Conservation (phyloP, 371 early-diverging fungal genomes). For the Umbelopsis sp. region DNA sequence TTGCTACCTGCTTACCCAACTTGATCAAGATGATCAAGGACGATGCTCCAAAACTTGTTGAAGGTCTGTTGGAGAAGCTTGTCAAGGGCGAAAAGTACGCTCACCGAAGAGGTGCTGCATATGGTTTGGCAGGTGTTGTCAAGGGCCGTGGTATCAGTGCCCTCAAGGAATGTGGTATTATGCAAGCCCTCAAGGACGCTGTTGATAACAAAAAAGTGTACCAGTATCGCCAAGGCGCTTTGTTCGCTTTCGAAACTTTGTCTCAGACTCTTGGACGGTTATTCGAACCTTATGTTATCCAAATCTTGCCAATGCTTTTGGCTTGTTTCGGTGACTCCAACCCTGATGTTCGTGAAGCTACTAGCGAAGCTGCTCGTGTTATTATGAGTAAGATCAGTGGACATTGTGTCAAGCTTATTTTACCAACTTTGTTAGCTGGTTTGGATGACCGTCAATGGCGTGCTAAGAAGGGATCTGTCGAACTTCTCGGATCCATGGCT, state of each 20-base stretch:
- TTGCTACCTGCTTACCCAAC: conserved; percentile 93
- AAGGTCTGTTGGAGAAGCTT: conserved; percentile 69
- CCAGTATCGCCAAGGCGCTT: conserved; percentile 88
- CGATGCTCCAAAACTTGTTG: conserved; percentile 65
- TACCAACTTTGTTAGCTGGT: conserved; percentile 88
- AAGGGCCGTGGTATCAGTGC: conserved; percentile 91
- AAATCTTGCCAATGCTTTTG: conserved; percentile 88
- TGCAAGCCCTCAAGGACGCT: conserved; percentile 81
- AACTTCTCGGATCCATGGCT: conserved; percentile 95
- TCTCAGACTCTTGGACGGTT: conserved; percentile 85
- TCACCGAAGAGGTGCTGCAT: conserved; percentile 93
- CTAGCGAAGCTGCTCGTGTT: conserved; percentile 87
- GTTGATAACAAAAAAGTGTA: conserved; percentile 78
- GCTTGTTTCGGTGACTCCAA: conserved; percentile 87
- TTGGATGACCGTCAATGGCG: conserved; percentile 93
- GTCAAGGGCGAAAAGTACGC: conserved; percentile 83
- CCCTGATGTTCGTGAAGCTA: conserved; percentile 90
- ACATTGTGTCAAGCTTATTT: conserved; percentile 93
- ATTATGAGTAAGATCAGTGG: conserved; percentile 97
- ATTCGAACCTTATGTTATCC: conserved; percentile 97
- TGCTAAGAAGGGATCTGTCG: conserved; percentile 94
- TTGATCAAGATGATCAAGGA: conserved; percentile 76
- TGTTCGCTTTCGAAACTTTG: conserved; percentile 93
- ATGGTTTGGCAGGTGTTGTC: conserved; percentile 94
- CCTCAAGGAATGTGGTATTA: conserved; percentile 83